A percentile compares a stretch with the other conserved stretches of the same genome.
Evolutionary conservation across 257 asterid species (phyloP).

Genomic region (Solanum verrucosum): DNA sequence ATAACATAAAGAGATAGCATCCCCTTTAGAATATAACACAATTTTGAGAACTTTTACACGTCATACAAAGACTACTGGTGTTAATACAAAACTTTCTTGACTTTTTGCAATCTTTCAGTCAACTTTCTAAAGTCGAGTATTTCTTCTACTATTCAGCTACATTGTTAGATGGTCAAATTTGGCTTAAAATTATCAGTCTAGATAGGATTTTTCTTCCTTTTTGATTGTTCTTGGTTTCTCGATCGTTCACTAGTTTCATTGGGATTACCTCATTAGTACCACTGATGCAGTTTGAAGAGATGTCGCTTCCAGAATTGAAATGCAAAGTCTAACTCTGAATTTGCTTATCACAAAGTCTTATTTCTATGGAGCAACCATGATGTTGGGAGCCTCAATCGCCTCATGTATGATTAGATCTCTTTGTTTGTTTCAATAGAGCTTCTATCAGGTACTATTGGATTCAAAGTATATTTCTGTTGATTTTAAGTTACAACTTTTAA

Average conservation of each 20-base stretch:
- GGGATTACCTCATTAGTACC: background rate
- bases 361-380: background rate
- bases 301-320: background rate
- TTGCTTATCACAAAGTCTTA: background rate
- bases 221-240: background rate
- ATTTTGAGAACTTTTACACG: background rate
- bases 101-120: background rate
- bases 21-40: background rate
- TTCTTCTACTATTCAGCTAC: no score
- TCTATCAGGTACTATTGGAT: no score
- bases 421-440: no score
- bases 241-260: background rate
- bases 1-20: background rate
- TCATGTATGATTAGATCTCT: background rate
- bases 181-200: background rate
- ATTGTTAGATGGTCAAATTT: background rate
- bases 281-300: background rate
- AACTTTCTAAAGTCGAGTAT: no score
- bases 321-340: background rate
- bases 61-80: background rate
- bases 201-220: background rate
- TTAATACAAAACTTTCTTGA: no score
- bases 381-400: background rate
- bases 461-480: background rate
- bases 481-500: background rate